Evolutionary conservation across 139 green algal genomes (phyloP).

Genomic region (Yamagishiella unicocca): DNA sequence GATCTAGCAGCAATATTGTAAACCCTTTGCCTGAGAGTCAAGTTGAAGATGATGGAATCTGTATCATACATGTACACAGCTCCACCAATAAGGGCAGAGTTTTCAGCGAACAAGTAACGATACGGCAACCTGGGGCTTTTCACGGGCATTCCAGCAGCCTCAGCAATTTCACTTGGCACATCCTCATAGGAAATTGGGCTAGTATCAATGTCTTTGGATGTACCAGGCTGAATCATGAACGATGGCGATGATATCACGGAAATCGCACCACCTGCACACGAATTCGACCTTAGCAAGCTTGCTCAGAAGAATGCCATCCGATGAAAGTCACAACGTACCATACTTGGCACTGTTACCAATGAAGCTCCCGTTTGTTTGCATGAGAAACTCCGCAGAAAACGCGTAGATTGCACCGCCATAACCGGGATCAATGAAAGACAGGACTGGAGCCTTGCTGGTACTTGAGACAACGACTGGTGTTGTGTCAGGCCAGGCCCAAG

Average conservation of each 20-base stretch:
- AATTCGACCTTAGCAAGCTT: background rate
- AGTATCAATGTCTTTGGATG: background rate
- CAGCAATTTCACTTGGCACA: background rate
- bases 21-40: background rate
- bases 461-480: background rate
- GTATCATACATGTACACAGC: background rate
- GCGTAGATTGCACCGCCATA: background rate
- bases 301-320: background rate
- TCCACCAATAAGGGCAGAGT: constrained; percentile 6
- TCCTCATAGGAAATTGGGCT: background rate
- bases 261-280: background rate
- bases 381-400: background rate
- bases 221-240: background rate
- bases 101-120: background rate
- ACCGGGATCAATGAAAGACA: background rate
- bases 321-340: background rate
- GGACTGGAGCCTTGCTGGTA: background rate
- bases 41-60: background rate
- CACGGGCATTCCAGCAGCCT: background rate
- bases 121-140: no score
- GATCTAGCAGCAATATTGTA: background rate
- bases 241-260: background rate
- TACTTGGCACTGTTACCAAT: background rate
- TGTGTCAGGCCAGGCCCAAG: background rate
- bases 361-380: background rate